Base-by-base conservation (phyloP, 1,284 basidiomycete species). In the Cerioporus squamosus region DNA sequence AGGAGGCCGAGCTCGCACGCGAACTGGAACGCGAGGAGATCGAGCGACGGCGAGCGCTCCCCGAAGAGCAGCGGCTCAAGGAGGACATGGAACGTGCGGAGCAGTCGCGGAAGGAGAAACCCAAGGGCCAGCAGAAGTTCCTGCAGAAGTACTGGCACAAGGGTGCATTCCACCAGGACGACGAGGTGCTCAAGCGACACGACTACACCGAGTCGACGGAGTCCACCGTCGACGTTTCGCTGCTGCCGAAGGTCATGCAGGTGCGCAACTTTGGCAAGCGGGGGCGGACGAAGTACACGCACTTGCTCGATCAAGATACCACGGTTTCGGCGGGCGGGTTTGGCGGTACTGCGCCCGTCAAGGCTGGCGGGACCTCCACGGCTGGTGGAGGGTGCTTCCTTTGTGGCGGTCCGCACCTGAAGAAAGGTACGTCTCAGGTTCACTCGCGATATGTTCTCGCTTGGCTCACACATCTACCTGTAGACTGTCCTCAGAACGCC, bases 81-180 rank as follows among this genome's bases (percentile, higher is more conserved):
- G 97, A 98, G 74, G 97, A 99, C 72, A 70, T 95, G 60, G 95
- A 92, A 72, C 86, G 81, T 45, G 96, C 95, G 2, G 83, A 93
- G 62, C 85, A 90, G 71, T 80, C 85, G 40, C 81, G 96, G 53
- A 87, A 88, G 55, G 89, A 91, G 53, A 95, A 96, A 75, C 87
- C 91, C 2, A 91, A 94, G 67, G 94, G 94, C 2, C 81, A 92
- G 62, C 93, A 95, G 73, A 92, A 88, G 68, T 98, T 99, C 78
- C 75, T 98, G 68, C 95, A 99, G 74, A 98, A 97, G 77, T 99
- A 98, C 74, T 98, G 95, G 86, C 97, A 99, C 80, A 98, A 98
- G 77, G 97, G 97, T 68, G 96, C 95, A 59, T 99, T 99, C 81
- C 95, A 97, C 75, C 94, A 93, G 88, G 97, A 98, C 75, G 86